Evolutionary conservation across 805 yeast genomes (phyloP), one percentile per base, ranked within the genome.

Genomic region (Nematodospora valgi): DNA sequence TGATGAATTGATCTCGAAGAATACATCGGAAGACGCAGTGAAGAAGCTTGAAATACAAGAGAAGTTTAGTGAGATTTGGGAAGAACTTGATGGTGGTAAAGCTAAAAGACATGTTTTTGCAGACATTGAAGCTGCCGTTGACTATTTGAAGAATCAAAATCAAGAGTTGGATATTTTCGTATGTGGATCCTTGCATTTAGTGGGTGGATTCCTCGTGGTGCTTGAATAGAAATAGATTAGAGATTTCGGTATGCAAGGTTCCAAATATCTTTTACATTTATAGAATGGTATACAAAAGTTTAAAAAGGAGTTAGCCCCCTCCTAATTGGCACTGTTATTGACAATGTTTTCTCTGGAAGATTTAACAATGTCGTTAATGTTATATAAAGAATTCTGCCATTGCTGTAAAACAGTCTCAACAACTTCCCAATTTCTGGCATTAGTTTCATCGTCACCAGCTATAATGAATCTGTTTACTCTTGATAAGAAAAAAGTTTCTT

Each of bases 171-270:
- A 87, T 44, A 94, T 87, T 2, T 83, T 88, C 62, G 97, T 88
- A 0, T 84, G 94, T 40, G 99, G 99, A 1, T 88, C 97, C 4
- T 67, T 93, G 45, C 96, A 91, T 56, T 66, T 94, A 38, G 95
- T 93, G 8, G 99, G 99, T 12, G 98, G 98, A 0, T 74, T 93
- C 38, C 61, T 93, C 24, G 88, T 87, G 3, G 96, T 89, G 5
- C 62, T 87, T 27, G 96, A 91, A 36, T 58, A 22, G 45, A 41
- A 15, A 33, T 21, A 27, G 45, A 38, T 14, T 42, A 28, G 27
- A 23, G 18, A 5, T 19, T 15, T 30, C 15, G 9, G 10, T 11
- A n/a, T n/a, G n/a, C n/a, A n/a, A n/a, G n/a, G n/a, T n/a, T n/a
- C n/a, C n/a, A n/a, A n/a, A n/a, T n/a, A n/a, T n/a, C n/a, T n/a